Percentiles rank a stretch among this genome's conserved stretches.
Conservation (phyloP, 1,284 basidiomycete species). For the Psilocybe mexicana region DNA sequence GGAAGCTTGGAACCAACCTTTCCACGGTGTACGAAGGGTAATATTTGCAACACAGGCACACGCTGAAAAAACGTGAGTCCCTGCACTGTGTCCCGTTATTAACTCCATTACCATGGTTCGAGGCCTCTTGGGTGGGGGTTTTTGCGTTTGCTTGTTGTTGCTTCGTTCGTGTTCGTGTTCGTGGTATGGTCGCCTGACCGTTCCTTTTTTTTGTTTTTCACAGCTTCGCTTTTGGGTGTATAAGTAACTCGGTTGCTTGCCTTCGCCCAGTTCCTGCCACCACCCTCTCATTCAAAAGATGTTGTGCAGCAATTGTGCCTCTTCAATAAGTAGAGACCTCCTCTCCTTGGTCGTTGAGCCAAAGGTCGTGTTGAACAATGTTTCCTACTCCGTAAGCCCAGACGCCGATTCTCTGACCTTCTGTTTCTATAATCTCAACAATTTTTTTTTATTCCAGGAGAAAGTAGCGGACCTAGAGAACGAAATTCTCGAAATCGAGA, state of each 20-base stretch:
- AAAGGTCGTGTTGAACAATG: neutral
- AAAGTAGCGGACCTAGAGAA: slow-evolving; percentile 10
- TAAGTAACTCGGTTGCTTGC: too few relatives aligned
- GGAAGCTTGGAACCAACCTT: neutral
- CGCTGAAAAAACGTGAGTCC: slow-evolving; percentile 11
- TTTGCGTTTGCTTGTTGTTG: neutral
- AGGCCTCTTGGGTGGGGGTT: neutral
- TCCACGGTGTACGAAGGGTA: slow-evolving; percentile 12
- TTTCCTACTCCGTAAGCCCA: neutral
- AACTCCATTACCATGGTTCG: slow-evolving; percentile 2
- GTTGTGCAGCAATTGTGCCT: slow-evolving; percentile 5
- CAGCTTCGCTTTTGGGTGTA: too few relatives aligned
- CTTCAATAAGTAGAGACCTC: neutral
- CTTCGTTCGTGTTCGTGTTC: too few relatives aligned
- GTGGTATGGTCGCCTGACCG: neutral
- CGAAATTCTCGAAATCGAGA: slow-evolving; percentile 20
- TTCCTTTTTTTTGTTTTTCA: neutral
- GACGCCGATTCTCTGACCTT: too few relatives aligned
- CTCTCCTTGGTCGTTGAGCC: neutral
- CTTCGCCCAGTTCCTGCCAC: too few relatives aligned
- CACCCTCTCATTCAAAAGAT: neutral
- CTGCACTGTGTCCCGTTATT: neutral
- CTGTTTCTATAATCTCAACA: neutral
- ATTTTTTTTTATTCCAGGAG: neutral
- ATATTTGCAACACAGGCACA: neutral